These are phyloP conservation scores for Allodekkera sacchari DNA, from an alignment of 805 yeast genomes.

Conservation along the genomic window DNA sequence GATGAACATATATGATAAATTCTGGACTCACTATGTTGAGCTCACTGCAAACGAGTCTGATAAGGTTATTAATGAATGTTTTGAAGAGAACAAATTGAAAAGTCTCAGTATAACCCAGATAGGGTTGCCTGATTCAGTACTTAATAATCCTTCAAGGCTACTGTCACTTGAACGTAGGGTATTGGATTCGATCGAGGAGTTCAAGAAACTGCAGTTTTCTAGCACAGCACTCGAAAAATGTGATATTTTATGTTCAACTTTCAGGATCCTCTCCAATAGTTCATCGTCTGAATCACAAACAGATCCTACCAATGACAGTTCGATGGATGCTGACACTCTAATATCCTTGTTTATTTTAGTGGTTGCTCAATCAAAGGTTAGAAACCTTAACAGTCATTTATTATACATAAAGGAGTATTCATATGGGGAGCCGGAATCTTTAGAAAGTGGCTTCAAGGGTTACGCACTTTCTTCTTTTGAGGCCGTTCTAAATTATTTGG, in stretches of 20 bases:
- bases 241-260: slow-evolving; percentile 39
- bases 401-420: slow-evolving; percentile 59
- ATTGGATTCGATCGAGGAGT: slow-evolving; percentile 39
- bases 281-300: slow-evolving; percentile 1
- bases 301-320: slow-evolving; percentile 9
- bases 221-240: slow-evolving; percentile 43
- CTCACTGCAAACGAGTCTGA: slow-evolving; percentile 10
- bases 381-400: slow-evolving; percentile 53
- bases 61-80: slow-evolving; percentile 18
- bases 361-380: slow-evolving; percentile 52
- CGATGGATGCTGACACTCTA: slow-evolving; percentile 74
- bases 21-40: slow-evolving; percentile 44
- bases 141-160: slow-evolving; percentile 8
- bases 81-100: slow-evolving; percentile 25
- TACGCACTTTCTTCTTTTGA: slow-evolving; percentile 80
- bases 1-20: slow-evolving; percentile 50
- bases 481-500: slow-evolving; percentile 66
- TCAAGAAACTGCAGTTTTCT: slow-evolving; percentile 38
- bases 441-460: slow-evolving; percentile 54
- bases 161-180: slow-evolving; percentile 35
- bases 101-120: slow-evolving; percentile 41
- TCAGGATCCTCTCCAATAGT: slow-evolving; percentile 37
- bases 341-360: slow-evolving; percentile 68
- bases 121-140: slow-evolving; percentile 30
- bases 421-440: slow-evolving; percentile 25